Evolutionary conservation across 2,329 filamentous ascomycete genomes (phyloP).

Genomic region (Monosporascus sp.): DNA sequence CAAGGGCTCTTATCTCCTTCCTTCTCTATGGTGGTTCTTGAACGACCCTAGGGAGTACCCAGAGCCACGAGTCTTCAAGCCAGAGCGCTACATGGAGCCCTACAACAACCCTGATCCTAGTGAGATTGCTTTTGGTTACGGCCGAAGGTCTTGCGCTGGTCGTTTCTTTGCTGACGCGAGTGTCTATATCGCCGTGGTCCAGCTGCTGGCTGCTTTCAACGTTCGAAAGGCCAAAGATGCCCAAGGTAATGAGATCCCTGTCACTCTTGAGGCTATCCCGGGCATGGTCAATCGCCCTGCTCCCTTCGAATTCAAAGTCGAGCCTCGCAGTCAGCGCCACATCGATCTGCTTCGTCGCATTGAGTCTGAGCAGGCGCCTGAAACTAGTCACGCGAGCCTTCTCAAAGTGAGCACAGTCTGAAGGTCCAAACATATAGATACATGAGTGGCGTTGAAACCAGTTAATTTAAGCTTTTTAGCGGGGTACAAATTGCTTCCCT

Average conservation of each 20-base stretch:
- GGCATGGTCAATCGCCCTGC: neutral
- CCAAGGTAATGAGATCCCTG: neutral
- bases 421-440: neutral
- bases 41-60: slow-evolving; percentile 65
- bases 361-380: neutral
- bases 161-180: slow-evolving; percentile 24
- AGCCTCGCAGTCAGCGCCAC: neutral
- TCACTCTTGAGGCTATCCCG: neutral
- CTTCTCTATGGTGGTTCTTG: slow-evolving; percentile 29
- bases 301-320: neutral
- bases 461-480: no score
- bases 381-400: neutral
- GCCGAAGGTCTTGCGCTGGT: slow-evolving; percentile 30
- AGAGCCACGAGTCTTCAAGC: slow-evolving; percentile 26
- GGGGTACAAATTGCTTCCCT: no score
- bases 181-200: slow-evolving; percentile 30
- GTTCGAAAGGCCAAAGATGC: slow-evolving; percentile 30
- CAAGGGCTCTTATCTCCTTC: slow-evolving; percentile 4
- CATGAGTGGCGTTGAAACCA: no score
- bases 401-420: neutral
- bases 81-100: slow-evolving; percentile 26
- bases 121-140: slow-evolving; percentile 27
- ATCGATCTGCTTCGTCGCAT: neutral
- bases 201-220: slow-evolving; percentile 43
- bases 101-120: slow-evolving; percentile 24